A percentile compares a stretch with the other conserved stretches of the same genome.
These are phyloP conservation scores for Fraxinus paxiana DNA, from an alignment of 305 asterid genomes.

Conservation along the genomic window DNA sequence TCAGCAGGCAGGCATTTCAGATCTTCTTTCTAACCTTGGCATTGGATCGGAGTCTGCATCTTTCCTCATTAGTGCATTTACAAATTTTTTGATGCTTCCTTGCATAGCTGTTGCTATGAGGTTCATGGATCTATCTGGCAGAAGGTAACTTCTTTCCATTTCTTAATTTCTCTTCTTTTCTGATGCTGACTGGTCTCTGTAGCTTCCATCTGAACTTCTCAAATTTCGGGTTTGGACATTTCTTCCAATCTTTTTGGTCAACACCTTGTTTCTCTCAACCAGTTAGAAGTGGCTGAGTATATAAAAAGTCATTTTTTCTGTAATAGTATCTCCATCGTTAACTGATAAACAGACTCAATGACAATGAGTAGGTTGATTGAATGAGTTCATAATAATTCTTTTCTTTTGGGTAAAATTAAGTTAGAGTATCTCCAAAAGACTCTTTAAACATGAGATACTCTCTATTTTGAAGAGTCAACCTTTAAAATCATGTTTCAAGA, in stretches of 20 bases:
- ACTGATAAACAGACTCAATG: background rate
- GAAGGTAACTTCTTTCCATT: conserved; percentile 51
- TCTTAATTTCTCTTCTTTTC: background rate
- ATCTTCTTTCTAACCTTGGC: conserved; percentile 72
- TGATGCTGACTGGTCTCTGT: background rate
- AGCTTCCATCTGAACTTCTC: background rate
- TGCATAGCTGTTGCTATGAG: conserved; percentile 80
- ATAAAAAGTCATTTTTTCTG: background rate
- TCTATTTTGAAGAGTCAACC: background rate
- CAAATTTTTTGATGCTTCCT: conserved; percentile 84
- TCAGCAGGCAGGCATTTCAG: conserved; percentile 78
- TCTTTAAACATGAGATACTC: background rate
- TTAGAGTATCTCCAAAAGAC: background rate
- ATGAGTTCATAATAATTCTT: background rate
- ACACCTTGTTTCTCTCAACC: background rate
- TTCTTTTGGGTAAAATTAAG: background rate
- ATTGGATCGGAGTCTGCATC: conserved; percentile 63
- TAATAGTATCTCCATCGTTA: background rate
- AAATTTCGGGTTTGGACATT: background rate
- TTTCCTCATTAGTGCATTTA: conserved; percentile 68
- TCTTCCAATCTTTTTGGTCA: background rate
- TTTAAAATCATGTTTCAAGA: background rate
- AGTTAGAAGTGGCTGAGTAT: background rate
- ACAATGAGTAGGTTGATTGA: background rate
- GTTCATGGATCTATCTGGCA: conserved; percentile 80